Percentiles rank a stretch among this genome's conserved stretches.
Conservation (phyloP, 2,329 filamentous ascomycete species). For the Xylariaceae sp. region DNA sequence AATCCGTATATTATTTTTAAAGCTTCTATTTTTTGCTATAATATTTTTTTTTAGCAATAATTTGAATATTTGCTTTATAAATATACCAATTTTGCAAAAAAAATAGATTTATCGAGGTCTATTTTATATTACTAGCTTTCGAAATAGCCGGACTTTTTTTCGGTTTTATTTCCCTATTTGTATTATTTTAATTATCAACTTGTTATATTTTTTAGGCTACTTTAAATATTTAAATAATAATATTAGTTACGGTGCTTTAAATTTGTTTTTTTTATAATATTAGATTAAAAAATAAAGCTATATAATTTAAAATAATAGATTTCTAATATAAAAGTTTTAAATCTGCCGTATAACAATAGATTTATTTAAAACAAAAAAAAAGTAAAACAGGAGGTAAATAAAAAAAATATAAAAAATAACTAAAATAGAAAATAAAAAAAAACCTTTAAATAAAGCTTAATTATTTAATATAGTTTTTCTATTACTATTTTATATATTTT, state of each 20-base stretch:
- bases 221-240: not conserved
- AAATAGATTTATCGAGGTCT: not conserved
- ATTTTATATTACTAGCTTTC: not conserved
- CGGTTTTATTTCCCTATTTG: not conserved
- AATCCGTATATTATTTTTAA: not conserved
- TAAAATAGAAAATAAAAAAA: too few species aligned
- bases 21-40: not conserved
- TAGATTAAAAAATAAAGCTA: not conserved
- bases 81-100: not conserved
- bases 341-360: not conserved
- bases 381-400: not conserved
- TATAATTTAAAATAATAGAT: not conserved
- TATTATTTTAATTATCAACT: not conserved
- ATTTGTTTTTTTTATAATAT: not conserved
- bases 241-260: not conserved
- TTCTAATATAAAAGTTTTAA: not conserved
- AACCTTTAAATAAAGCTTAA: not conserved
- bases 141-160: not conserved
- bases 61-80: not conserved
- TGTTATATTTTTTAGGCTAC: not conserved
- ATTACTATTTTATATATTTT: slow-evolving; percentile 3
- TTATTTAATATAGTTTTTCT: not conserved
- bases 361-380: not conserved
- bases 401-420: too few species aligned
- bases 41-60: not conserved